A percentile compares a stretch with the other conserved stretches of the same genome.
Evolutionary conservation across 805 yeast genomes (phyloP).

Genomic region (Saccharomycopsis olivae): DNA sequence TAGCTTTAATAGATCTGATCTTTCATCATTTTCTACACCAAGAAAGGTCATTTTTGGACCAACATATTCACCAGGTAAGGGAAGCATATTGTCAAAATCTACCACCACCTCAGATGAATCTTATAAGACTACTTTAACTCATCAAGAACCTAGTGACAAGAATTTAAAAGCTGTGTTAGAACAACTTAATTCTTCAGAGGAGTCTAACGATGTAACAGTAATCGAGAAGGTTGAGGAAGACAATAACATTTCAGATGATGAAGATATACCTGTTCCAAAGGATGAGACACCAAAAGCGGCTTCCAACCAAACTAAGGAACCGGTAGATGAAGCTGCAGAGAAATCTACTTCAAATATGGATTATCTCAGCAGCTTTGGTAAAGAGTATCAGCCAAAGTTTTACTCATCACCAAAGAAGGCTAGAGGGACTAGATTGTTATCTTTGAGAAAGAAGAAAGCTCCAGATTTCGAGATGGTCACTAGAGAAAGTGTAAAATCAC

Average conservation of each 20-base stretch:
- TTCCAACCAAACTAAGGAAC: too few species aligned
- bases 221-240: slow-evolving; percentile 1
- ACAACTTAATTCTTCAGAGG: not conserved
- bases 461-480: slow-evolving; percentile 16
- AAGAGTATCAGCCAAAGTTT: slow-evolving; percentile 11
- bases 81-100: not conserved
- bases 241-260: slow-evolving; percentile 9
- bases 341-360: not conserved
- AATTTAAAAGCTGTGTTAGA: slow-evolving; percentile 4
- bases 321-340: not conserved
- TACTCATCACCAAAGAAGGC: slow-evolving; percentile 7
- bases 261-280: slow-evolving; percentile 18
- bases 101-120: slow-evolving; percentile 4
- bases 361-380: slow-evolving; percentile 13
- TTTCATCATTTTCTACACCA: not conserved
- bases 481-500: not conserved
- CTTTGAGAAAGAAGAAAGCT: slow-evolving; percentile 8
- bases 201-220: not conserved
- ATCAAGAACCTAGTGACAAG: slow-evolving; percentile 3
- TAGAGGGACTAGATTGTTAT: slow-evolving; percentile 5
- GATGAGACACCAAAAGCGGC: too few species aligned
- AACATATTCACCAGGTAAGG: too few species aligned
- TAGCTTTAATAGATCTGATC: not conserved
- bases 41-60: too few species aligned
- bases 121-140: slow-evolving; percentile 10